Percentiles rank a stretch among this genome's conserved stretches.
These are phyloP conservation scores for Meyerozyma guilliermondii DNA, from an alignment of 1,139 yeast genomes.

Conservation along the genomic window DNA sequence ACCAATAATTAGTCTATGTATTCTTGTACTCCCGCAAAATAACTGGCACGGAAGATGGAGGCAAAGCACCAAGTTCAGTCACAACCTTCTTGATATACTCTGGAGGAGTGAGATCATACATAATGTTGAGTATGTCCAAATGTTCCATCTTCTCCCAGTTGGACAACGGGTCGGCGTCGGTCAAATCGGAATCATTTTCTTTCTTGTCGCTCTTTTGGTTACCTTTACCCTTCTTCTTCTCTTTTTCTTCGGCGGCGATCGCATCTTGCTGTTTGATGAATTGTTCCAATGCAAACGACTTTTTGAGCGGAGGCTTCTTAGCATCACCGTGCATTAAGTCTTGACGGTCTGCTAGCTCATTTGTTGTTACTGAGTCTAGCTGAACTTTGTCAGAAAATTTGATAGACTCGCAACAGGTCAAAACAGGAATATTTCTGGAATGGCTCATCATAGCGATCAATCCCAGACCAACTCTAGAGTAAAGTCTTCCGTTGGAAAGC, in stretches of 20 bases:
- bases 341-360: slow-evolving; percentile 86
- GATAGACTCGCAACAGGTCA: slow-evolving; percentile 92
- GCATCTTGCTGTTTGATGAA: slow-evolving; percentile 46
- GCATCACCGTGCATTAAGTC: slow-evolving; percentile 52
- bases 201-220: slow-evolving; percentile 13
- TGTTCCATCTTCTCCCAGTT: slow-evolving; percentile 62
- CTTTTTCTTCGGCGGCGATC: slow-evolving; percentile 14
- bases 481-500: slow-evolving; percentile 89
- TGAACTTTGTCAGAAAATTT: slow-evolving; percentile 95
- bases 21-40: slow-evolving; percentile 86
- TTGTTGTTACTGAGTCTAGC: slow-evolving; percentile 87
- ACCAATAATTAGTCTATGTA: slow-evolving; percentile 14
- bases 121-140: slow-evolving; percentile 73
- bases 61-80: slow-evolving; percentile 93
- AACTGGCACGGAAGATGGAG: slow-evolving; percentile 96
- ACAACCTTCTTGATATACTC: slow-evolving; percentile 90
- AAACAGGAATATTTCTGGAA: slow-evolving; percentile 83
- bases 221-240: slow-evolving; percentile 8
- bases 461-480: slow-evolving; percentile 94
- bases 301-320: slow-evolving; percentile 54
- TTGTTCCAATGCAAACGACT: slow-evolving; percentile 62
- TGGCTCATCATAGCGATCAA: slow-evolving; percentile 89
- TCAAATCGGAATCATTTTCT: slow-evolving; percentile 9
- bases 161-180: slow-evolving; percentile 40
- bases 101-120: slow-evolving; percentile 95